These are phyloP conservation scores for Linanthus parryae DNA, from an alignment of 148 eudicot genomes.

Conservation along the genomic window DNA sequence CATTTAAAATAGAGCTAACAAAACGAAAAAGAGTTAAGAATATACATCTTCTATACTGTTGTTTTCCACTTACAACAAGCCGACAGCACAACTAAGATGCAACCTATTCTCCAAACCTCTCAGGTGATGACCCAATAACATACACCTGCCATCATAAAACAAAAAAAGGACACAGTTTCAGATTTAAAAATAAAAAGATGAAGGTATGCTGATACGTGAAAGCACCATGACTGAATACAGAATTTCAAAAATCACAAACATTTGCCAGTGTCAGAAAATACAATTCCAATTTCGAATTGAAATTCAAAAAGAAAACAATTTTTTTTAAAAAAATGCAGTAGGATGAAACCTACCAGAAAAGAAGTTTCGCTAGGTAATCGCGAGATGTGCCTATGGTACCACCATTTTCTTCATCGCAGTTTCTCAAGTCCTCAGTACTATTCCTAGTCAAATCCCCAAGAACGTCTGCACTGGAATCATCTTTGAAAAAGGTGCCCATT, in stretches of 20 bases:
- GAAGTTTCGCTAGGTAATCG: constrained; percentile 83
- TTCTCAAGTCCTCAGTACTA: constrained; percentile 29
- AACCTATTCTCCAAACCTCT: constrained; percentile 90
- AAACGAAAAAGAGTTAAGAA: constrained; percentile 13
- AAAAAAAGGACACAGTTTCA: too few species aligned
- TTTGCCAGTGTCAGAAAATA: too few species aligned
- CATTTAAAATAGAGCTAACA: background rate
- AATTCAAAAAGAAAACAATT: too few species aligned
- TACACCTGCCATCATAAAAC: constrained; percentile 85
- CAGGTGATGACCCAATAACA: constrained; percentile 85
- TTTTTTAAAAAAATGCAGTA: too few species aligned
- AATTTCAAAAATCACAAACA: too few species aligned
- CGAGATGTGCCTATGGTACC: constrained; percentile 54
- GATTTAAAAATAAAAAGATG: too few species aligned
- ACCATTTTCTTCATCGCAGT: constrained; percentile 22
- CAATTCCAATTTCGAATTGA: too few species aligned
- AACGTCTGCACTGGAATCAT: constrained; percentile 26
- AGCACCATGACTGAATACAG: too few species aligned
- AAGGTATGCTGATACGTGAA: too few species aligned
- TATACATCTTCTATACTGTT: constrained; percentile 25
- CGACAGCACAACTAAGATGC: constrained; percentile 82
- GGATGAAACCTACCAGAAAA: constrained; percentile 57
- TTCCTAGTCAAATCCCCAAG: constrained; percentile 26
- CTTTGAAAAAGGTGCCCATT: constrained; percentile 43
- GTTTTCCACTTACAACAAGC: constrained; percentile 48